phyloP scores from a whole-genome alignment of 169 alveolate genomes.

The Prorocentrum cordatum region DNA sequence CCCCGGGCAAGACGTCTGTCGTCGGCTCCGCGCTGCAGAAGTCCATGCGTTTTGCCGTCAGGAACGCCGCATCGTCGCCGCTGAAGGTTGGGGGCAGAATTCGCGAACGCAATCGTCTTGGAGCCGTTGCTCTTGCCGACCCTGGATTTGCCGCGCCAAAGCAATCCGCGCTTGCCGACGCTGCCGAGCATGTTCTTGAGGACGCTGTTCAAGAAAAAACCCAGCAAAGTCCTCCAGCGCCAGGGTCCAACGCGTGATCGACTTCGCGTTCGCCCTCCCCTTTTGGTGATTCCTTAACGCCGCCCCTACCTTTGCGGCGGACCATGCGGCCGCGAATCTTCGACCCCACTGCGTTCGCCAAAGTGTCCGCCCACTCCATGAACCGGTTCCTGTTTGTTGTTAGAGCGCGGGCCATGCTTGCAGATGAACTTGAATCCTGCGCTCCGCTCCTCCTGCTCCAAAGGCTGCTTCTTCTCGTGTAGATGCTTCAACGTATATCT shows the following conservation, averaged over 20 bases:
- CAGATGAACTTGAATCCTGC: neutral
- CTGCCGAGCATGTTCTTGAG: too few relatives aligned
- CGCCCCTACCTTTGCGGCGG: neutral
- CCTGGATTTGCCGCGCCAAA: too few relatives aligned
- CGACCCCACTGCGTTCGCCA: neutral
- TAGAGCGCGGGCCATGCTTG: neutral
- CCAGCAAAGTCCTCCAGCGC: neutral
- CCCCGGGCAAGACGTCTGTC: too few relatives aligned
- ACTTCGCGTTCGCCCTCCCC: neutral
- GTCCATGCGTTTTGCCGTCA: too few relatives aligned
- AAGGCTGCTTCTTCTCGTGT: neutral
- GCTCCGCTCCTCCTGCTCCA: neutral
- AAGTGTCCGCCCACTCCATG: conserved; percentile 7
- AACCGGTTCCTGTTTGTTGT: neutral
- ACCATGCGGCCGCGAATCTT: neutral
- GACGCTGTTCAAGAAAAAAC: neutral
- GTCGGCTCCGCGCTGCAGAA: too few relatives aligned
- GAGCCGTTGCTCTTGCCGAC: too few relatives aligned
- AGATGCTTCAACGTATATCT: too few relatives aligned
- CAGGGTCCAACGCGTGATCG: neutral
- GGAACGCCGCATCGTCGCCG: too few relatives aligned
- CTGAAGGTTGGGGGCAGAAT: too few relatives aligned
- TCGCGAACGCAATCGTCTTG: too few relatives aligned
- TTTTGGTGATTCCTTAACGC: neutral
- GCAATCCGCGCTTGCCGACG: too few relatives aligned